A percentile compares a stretch with the other conserved stretches of the same genome.
These are phyloP conservation scores for Colletotrichum echinochloae DNA, from an alignment of 2,329 filamentous ascomycete species.

Conservation along the genomic window DNA sequence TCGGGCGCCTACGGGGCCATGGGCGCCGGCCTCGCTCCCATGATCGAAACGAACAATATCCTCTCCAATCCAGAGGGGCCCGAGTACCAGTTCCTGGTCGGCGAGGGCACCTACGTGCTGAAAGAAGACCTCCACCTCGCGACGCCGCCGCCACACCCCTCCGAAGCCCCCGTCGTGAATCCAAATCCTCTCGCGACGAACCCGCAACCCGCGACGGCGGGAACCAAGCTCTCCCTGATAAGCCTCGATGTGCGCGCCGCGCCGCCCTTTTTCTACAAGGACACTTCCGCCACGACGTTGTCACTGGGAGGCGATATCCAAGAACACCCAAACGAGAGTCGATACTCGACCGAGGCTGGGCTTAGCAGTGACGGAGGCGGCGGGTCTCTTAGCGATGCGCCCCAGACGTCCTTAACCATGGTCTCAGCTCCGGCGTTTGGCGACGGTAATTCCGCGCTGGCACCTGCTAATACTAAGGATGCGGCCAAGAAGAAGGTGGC, in stretches of 20 bases:
- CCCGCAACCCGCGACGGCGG: slow-evolving; percentile 83
- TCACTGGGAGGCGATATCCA: slow-evolving; percentile 65
- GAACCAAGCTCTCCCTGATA: slow-evolving; percentile 86
- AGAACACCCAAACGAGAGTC: slow-evolving; percentile 71
- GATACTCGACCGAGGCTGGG: slow-evolving; percentile 70
- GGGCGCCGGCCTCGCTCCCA: slow-evolving; percentile 74
- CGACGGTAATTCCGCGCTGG: slow-evolving; percentile 83
- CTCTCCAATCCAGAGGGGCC: slow-evolving; percentile 82
- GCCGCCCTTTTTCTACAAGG: slow-evolving; percentile 66
- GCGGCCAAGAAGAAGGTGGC: slow-evolving; percentile 75
- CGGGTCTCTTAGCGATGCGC: slow-evolving; percentile 65
- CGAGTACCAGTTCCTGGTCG: slow-evolving; percentile 91
- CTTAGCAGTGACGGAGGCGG: slow-evolving; percentile 68
- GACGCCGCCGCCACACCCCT: slow-evolving; percentile 94
- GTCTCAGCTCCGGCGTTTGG: slow-evolving; percentile 79
- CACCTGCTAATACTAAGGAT: slow-evolving; percentile 74
- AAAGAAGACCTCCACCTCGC: slow-evolving; percentile 93
- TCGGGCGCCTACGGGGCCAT: slow-evolving; percentile 79
- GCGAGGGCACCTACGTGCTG: slow-evolving; percentile 95
- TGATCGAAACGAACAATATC: slow-evolving; percentile 95
- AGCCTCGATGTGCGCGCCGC: slow-evolving; percentile 73
- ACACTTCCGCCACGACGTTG: slow-evolving; percentile 63
- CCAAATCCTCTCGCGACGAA: slow-evolving; percentile 91
- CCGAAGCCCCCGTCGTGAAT: slow-evolving; percentile 87
- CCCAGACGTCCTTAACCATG: slow-evolving; percentile 53